A percentile compares a stretch with the other conserved stretches of the same genome.
phyloP scores from a whole-genome alignment of 139 green algal genomes.

The Tetradesmus obliquus region DNA sequence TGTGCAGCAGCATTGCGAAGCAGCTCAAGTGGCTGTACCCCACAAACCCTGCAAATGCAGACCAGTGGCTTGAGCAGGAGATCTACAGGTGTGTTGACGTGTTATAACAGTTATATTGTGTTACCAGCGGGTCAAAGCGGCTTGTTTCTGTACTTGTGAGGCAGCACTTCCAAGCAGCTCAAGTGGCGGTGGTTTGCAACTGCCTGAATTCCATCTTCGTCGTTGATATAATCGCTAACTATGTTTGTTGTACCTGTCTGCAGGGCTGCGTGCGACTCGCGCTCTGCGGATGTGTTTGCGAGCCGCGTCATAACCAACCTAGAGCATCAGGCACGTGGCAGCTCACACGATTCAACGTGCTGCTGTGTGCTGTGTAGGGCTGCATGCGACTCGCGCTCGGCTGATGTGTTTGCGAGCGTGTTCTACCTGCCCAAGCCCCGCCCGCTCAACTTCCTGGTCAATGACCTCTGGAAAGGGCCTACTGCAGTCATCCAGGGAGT shows the following conservation, averaged over 20 bases:
- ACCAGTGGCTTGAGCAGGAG: constrained; percentile 86
- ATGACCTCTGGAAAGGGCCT: constrained; percentile 68
- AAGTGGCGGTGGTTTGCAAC: not conserved
- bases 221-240: too few species aligned
- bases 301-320: too few species aligned
- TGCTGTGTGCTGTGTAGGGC: constrained; percentile 38
- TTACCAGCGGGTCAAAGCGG: constrained; percentile 1
- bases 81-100: constrained; percentile 73
- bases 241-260: not conserved
- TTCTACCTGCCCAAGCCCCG: constrained; percentile 91
- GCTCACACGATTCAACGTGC: too few species aligned
- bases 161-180: too few species aligned
- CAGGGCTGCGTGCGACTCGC: constrained; percentile 65
- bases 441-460: constrained; percentile 87
- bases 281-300: constrained; percentile 72
- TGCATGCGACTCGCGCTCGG: constrained; percentile 64
- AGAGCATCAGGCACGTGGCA: too few species aligned
- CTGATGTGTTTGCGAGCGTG: constrained; percentile 78
- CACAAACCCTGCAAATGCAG: constrained; percentile 67
- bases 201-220: not conserved
- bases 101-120: not conserved
- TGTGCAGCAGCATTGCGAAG: constrained; percentile 63
- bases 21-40: constrained; percentile 81
- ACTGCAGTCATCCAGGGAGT: constrained; percentile 82
- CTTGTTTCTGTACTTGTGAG: not conserved